Base-by-base conservation (phyloP, 306 rosid genomes). In the Crotalaria pallida region DNA sequence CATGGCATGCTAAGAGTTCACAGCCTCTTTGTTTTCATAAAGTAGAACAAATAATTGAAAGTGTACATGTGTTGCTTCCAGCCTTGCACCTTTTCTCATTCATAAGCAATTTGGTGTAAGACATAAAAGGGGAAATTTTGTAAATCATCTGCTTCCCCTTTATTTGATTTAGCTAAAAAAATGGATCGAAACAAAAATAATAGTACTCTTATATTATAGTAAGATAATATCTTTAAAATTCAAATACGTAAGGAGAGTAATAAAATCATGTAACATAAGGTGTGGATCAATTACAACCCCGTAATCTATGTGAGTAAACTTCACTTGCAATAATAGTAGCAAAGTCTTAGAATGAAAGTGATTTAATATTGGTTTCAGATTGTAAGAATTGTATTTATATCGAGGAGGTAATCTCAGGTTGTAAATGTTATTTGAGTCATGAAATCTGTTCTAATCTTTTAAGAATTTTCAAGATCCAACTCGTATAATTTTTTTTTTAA, bases 1-100 rank as follows among this genome's bases (percentile, higher is more conserved):
- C 57, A 52, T 63, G 8, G 26, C 73, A 73, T 79, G 75, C 75
- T 72, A 29, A 51, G 64, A 44, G 67, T 55, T 56, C 83, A 57
- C 44, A 17, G 47, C 10, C 55, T 53, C 22, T 31, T 21, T 72
- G 75, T 58, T 72, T 72, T 72, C 71, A 79, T 72, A 79, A 72
- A 79, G 76, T 74, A 67, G 50, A 74, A 68, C 83, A 79, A 60
- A 52, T 67, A 67, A 31, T 67, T 34, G 33, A 47, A 29, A 2
- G 1, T 3, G 48, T 29, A 69, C 69, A 40, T 26, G 23, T 76
- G 64, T 48, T 40, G 17, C 65, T 29, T 36, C 17, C 75, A 26
- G 52, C 61, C 71, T 29, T 36, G 23, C 80, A 26, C 61, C 61
- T 27, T 53, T 59, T 51, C 16, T 76, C 55, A 52, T 76, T 50